Conservation (phyloP, 768 basidiomycete genomes). For the Neoboletus magnificus region DNA sequence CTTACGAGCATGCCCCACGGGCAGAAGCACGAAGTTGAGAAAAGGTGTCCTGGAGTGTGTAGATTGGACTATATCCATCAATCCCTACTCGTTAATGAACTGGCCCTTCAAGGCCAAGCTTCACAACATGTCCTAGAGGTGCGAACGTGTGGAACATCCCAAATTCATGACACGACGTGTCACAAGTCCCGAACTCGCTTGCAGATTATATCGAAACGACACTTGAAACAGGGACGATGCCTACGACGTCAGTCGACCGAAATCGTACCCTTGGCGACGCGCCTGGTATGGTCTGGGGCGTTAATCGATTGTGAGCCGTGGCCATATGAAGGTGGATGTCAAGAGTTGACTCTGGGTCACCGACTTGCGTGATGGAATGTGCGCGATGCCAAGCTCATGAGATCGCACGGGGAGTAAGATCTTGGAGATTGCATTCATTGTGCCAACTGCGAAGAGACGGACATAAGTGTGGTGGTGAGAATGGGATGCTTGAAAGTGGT, state of each 20-base stretch:
- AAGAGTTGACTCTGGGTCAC: too few species aligned
- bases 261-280: too few species aligned
- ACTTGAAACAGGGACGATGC: not conserved
- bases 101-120: not conserved
- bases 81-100: not conserved
- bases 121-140: not conserved
- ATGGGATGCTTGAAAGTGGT: not conserved
- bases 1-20: conserved; percentile 49
- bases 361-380: not conserved
- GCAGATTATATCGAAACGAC: not conserved
- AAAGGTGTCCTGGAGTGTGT: not conserved
- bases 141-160: not conserved
- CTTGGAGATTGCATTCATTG: not conserved
- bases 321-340: not conserved
- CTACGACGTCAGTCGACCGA: not conserved
- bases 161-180: not conserved
- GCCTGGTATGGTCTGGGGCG: not conserved
- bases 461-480: not conserved
- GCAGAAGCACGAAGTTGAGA: conserved; percentile 21
- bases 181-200: not conserved
- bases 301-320: not conserved
- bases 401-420: not conserved
- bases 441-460: not conserved
- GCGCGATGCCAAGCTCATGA: not conserved
- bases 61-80: not conserved